Evolutionary conservation across 1,284 basidiomycete genomes (phyloP), one percentile per base, ranked within the genome.

Genomic region (Coriolopsis trogii): DNA sequence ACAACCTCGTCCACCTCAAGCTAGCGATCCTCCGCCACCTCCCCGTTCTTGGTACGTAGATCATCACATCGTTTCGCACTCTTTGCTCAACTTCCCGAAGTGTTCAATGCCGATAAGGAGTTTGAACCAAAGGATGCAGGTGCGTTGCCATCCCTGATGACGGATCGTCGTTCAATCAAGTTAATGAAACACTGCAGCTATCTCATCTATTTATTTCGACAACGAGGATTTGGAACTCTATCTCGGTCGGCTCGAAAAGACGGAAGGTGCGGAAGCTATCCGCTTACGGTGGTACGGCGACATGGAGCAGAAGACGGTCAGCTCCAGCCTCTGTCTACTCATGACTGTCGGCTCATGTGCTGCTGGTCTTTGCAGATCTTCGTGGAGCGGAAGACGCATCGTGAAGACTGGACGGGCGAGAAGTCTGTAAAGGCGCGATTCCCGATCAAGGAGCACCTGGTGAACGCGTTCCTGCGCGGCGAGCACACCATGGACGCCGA

Each of bases 361-460:
- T n/a, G n/a, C n/a, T n/a, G n/a, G n/a, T n/a, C n/a, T n/a, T 4
- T 24, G 16, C 64, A 93, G 87, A 95, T 99, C 57, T 99, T 98
- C 65, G 94, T 99, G 38, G 96, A 99, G 77, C 92, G 97, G 53
- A 99, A 99, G 74, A 99, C 97, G 0, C 96, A 99, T 68, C 84
- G 95, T 46, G 96, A 99, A 73, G 96, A 99, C 70, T 99, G 97
- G 96, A 99, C 97, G 0, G 96, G 96, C 28, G 96, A 99, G 72
- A 99, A 98, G 74, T 96, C 93, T 15, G 96, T 99, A 68, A 99
- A 99, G 73, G 93, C 96, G 25, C 93, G 96, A 7, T 98, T 99
- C 76, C 89, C 94, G 1, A 90, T 99, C 73, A 96, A 97, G 71
- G 96, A 98, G 70, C 87, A 95, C 61, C 85, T 93, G 53, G 89